phyloP scores from a whole-genome alignment of 2,329 filamentous ascomycete genomes.

The Sphaerulina vaccinii region DNA sequence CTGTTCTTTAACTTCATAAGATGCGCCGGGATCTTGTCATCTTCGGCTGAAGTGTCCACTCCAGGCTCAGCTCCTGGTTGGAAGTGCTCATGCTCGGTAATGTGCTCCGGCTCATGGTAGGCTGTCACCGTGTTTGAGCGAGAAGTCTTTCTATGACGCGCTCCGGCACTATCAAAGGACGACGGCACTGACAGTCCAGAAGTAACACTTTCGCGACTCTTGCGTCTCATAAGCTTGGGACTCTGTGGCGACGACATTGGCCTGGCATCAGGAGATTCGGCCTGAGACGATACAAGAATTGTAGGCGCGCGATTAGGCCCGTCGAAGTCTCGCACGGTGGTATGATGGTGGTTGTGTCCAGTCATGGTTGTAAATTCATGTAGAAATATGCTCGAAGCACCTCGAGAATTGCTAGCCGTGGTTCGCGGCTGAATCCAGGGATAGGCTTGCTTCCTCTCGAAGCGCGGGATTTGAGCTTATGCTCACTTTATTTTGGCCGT shows the following conservation, averaged over 20 bases:
- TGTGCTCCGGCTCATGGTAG: constrained; percentile 36
- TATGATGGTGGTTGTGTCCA: neutral
- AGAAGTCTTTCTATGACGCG: constrained; percentile 17
- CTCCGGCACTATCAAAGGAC: constrained; percentile 11
- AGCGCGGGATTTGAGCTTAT: neutral
- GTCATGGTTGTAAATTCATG: neutral
- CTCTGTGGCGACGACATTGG: constrained; percentile 3
- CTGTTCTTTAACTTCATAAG: constrained; percentile 55
- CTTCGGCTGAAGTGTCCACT: constrained; percentile 47
- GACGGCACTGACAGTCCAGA: constrained; percentile 17
- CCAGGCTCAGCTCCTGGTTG: constrained; percentile 53
- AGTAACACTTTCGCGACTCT: constrained; percentile 13
- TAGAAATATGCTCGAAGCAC: neutral
- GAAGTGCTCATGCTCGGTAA: constrained; percentile 37
- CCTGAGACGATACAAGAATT: constrained; percentile 2
- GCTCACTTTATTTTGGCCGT: neutral
- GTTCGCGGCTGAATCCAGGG: neutral
- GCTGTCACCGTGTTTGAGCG: constrained; percentile 49
- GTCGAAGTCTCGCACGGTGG: constrained; percentile 19
- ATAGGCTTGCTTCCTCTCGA: neutral
- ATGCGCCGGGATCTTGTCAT: constrained; percentile 37
- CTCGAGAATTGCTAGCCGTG: neutral
- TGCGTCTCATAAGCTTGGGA: neutral
- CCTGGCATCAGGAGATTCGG: neutral
- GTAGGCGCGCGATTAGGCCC: constrained; percentile 5